Conservation (phyloP, 1,284 basidiomycete genomes). For the Leucoagaricus sp. region DNA sequence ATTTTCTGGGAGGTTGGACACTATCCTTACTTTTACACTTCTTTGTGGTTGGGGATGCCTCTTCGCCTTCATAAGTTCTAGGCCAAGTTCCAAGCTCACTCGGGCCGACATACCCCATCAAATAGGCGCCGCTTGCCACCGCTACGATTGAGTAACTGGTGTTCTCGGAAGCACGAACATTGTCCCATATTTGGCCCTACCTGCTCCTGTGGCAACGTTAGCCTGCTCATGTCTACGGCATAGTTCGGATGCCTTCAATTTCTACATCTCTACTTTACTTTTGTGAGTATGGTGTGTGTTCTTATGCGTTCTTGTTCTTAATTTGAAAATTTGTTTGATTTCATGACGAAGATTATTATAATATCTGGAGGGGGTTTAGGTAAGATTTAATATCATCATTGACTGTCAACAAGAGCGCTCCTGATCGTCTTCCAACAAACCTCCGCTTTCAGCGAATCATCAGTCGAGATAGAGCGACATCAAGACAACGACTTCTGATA, state of each 20-base stretch:
- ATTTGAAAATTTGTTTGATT: constrained; percentile 9
- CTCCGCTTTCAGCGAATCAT: constrained; percentile 7
- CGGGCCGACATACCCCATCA: no score
- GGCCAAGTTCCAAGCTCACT: no score
- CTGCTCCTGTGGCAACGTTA: not conserved
- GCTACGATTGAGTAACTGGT: no score
- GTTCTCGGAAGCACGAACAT: not conserved
- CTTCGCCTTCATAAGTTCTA: no score
- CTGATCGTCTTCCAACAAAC: not conserved
- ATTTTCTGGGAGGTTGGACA: no score
- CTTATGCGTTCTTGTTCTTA: not conserved
- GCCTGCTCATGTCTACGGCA: not conserved
- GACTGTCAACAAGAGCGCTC: not conserved
- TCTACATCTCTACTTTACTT: not conserved
- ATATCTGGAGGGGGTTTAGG: not conserved
- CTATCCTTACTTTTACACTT: no score
- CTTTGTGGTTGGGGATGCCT: no score
- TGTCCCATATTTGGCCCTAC: not conserved
- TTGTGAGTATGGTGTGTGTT: constrained; percentile 1
- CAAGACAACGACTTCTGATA: not conserved
- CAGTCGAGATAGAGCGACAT: not conserved
- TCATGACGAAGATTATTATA: not conserved
- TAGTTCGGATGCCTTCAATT: not conserved
- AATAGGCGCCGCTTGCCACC: not conserved
- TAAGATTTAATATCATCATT: constrained; percentile 5